Base-by-base conservation (phyloP, 2,329 filamentous ascomycete genomes). In the Microascus cirrosus region DNA sequence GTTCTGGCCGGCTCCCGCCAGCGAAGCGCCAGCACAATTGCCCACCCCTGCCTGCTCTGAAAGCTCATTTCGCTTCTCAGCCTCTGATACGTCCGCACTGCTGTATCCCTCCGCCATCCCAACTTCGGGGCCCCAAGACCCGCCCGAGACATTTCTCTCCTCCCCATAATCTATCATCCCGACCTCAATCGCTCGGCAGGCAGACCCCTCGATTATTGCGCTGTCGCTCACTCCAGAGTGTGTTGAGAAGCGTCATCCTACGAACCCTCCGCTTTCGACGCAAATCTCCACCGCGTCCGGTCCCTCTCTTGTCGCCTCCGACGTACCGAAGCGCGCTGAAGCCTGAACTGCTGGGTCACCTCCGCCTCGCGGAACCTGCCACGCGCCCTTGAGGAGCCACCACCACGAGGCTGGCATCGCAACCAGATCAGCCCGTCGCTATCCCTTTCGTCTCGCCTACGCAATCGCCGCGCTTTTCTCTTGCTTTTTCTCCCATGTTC, bases 71-170 rank as follows among this genome's bases (percentile, higher is more conserved):
- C 55, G 48, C 55, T 57, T 57, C 55, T 57, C 48, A 52, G 55
- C 55, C 55, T 57, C 55, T 57, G 55, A 57, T 57, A 57, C 55
- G 55, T 53, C 55, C 25, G 48, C 28, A 15, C 39, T n/a, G 39
- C 39, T 15, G 39, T 8, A 34, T 56, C 39, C 28, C 50, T 42
- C 34, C 18, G 25, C 53, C 34, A 54, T 54, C 53, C 53, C 54
- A 56, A 56, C 55, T 35, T 36, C 39, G 24, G n/a, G 39, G 39
- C 55, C 34, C 55, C 55, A 56, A 32, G 25, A 56, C 34, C 34
- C 55, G 45, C 55, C 55, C 55, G 55, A 56, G 55, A 56, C 55
- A 57, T 53, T 57, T 53, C 55, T 53, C 45, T 57, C 55, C 32
- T 57, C 55, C 48, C 48, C 48, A 35, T 52, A 52, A 57, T 51